Evolutionary conservation across 176 grass and related monocot genomes (phyloP), one percentile per base, ranked within the genome.

Genomic region (Triticum urartu): DNA sequence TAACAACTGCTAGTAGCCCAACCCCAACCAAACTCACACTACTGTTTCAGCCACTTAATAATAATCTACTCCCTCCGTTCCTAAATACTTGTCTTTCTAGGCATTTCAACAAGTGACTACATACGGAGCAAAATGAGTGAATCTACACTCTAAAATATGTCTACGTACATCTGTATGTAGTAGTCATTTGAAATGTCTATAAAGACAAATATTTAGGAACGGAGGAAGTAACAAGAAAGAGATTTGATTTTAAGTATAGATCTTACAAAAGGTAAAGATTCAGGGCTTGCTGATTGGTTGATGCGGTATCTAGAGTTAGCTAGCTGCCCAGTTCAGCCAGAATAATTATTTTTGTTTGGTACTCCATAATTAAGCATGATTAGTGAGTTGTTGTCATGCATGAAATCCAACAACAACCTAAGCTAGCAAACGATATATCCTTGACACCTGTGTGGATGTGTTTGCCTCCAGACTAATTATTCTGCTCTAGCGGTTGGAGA

Each of bases 251-350:
- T n/a, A n/a, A 78, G 64, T 79, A 40, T 3, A 1, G 4, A 9
- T 35, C 54, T 5, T 58, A 39, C 11, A 62, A 62, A n/a, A 79
- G 17, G 72, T 40, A 62, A 34, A 40, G 42, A 75, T 50, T 39
- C 77, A 62, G 74, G 24, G 56, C 5, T 79, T 15, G 33, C 52
- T 62, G 77, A 40, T 79, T 62, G 54, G 77, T 79, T 62, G 30
- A 79, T 63, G 77, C 1, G 35, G 77, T 63, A 73, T 73, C 70
- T 25, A 40, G 47, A 50, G 13, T 15, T 50, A 15, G 47, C 13
- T 50, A 50, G 47, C 13, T 50, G 36, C 36, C 36, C 36, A 38
- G 36, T 38, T 34, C 36, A 38, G 36, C 5, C 26, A 13, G 7
- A 75, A 75, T 50, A 75, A 50, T 50, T 50, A 4, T 50, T n/a